Evolutionary conservation across 192 early-diverging fungal species (phyloP).

Genomic region (Obelidium mucronatum): DNA sequence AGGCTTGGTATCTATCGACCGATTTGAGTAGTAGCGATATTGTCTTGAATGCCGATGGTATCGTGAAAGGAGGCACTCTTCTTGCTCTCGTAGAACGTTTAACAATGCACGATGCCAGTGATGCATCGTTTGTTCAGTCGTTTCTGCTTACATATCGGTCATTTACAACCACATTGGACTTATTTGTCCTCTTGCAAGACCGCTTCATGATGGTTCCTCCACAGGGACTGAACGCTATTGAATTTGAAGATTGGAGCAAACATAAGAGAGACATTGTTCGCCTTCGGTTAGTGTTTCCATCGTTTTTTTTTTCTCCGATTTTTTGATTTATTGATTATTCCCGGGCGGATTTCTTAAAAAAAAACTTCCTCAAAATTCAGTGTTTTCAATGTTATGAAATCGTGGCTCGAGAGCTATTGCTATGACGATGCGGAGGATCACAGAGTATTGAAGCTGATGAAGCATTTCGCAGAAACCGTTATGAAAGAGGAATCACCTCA

Average conservation of each 20-base stretch:
- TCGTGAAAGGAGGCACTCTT: constrained; percentile 76
- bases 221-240: constrained; percentile 59
- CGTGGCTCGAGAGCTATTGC: constrained; percentile 95
- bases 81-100: constrained; percentile 74
- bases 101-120: constrained; percentile 72
- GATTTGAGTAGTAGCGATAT: constrained; percentile 66
- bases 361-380: constrained; percentile 41
- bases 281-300: constrained; percentile 55
- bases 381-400: constrained; percentile 93
- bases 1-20: constrained; percentile 61
- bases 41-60: constrained; percentile 70
- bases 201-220: constrained; percentile 86
- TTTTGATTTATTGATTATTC: not conserved
- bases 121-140: constrained; percentile 82
- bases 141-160: constrained; percentile 96
- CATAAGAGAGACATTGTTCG: constrained; percentile 89
- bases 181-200: constrained; percentile 75
- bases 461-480: constrained; percentile 73
- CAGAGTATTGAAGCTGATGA: constrained; percentile 66
- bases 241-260: constrained; percentile 82
- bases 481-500: constrained; percentile 53
- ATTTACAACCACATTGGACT: constrained; percentile 80
- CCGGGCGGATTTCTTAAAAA: not conserved
- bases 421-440: constrained; percentile 79
- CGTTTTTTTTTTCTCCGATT: not conserved